A percentile compares a stretch with the other conserved stretches of the same genome.
Conservation (phyloP, 306 rosid genomes). For the Vachellia collinsii region DNA sequence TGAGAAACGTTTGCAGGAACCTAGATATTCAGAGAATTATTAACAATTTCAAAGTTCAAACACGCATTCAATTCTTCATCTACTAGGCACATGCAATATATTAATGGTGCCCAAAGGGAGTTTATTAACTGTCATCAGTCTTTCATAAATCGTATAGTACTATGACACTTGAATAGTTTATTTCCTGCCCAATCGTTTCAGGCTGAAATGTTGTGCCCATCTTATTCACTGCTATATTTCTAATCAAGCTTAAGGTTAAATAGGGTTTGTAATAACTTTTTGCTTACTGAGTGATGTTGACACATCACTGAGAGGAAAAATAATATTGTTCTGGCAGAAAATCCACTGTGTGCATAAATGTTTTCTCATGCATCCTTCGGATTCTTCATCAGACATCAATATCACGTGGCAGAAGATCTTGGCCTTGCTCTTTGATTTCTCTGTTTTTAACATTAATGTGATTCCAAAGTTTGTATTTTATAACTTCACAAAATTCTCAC, state of each 20-base stretch:
- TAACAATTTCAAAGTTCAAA: constrained; percentile 31
- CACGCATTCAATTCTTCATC: constrained; percentile 54
- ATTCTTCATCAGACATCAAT: no score
- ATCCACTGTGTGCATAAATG: no score
- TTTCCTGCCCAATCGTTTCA: background rate
- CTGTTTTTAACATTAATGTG: no score
- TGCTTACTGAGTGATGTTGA: background rate
- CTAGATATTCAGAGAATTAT: constrained; percentile 10
- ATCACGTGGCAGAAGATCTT: no score
- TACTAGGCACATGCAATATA: constrained; percentile 54
- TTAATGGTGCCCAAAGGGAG: constrained; percentile 21
- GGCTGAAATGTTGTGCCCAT: constrained; percentile 8
- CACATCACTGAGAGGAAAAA: no score
- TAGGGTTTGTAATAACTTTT: no score
- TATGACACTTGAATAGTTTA: constrained; percentile 17
- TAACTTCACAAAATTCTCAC: no score
- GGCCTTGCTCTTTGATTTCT: no score
- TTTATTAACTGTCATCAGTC: constrained; percentile 11
- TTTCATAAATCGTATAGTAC: constrained; percentile 2
- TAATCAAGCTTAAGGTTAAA: no score
- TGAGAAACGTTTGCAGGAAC: constrained; percentile 31
- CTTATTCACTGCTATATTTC: background rate
- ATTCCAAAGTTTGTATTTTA: no score
- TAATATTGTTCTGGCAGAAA: no score
- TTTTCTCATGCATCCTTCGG: no score